Evolutionary conservation across 2,329 filamentous ascomycete genomes (phyloP).

Genomic region (Xylaria sp.): DNA sequence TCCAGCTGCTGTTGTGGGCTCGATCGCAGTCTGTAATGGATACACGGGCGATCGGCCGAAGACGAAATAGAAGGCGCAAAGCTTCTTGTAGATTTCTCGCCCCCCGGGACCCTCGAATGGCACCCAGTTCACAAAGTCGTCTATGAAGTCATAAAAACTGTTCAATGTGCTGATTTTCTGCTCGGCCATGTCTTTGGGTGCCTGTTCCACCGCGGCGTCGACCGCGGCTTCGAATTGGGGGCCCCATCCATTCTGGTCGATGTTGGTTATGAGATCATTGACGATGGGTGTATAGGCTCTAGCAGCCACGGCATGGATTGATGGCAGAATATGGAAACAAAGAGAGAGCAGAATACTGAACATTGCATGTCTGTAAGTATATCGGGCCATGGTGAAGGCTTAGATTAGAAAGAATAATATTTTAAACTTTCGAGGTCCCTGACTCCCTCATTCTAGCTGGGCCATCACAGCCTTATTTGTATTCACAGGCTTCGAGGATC

Average conservation of each 20-base stretch:
- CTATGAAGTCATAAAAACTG: background rate
- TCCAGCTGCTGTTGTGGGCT: background rate
- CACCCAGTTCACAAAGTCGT: conserved; percentile 1
- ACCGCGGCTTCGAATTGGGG: background rate
- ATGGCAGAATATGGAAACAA: background rate
- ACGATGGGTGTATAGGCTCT: background rate
- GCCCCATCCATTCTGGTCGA: background rate
- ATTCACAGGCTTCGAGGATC: too few species aligned
- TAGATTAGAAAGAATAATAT: too few species aligned
- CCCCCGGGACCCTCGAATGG: background rate
- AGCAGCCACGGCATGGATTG: background rate
- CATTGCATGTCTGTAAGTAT: too few species aligned
- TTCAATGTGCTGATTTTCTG: background rate
- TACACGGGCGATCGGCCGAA: background rate
- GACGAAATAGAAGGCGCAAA: conserved; percentile 12
- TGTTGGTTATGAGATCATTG: background rate
- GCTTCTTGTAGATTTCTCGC: conserved; percentile 6
- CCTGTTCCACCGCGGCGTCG: background rate
- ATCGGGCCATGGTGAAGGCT: too few species aligned
- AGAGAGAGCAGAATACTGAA: too few species aligned
- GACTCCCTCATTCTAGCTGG: too few species aligned
- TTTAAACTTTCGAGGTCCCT: too few species aligned
- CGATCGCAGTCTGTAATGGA: conserved; percentile 1
- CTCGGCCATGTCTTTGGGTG: background rate
- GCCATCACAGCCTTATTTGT: too few species aligned